phyloP scores from a whole-genome alignment of 176 grass and related monocot genomes.

The Elymus sibiricus region DNA sequence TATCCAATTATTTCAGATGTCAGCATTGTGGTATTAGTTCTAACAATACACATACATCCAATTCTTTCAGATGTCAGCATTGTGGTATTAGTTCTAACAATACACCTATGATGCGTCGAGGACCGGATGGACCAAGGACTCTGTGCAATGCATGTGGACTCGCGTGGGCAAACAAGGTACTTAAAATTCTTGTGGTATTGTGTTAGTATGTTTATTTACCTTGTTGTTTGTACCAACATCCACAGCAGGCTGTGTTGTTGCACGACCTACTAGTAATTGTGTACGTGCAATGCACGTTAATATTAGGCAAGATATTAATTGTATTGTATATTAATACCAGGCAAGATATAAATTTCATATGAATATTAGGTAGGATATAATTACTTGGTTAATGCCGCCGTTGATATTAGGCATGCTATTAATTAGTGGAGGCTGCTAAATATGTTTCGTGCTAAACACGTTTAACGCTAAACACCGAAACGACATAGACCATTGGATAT shows the following conservation, averaged over 20 bases:
- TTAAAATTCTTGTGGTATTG: slow-evolving; percentile 4
- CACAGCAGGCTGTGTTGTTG: background rate
- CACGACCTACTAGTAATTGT: background rate
- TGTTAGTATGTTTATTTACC: background rate
- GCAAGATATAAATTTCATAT: no score
- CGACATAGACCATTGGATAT: no score
- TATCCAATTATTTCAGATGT: slow-evolving; percentile 45
- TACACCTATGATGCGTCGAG: slow-evolving; percentile 97
- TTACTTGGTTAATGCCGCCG: no score
- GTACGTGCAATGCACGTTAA: no score
- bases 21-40: slow-evolving; percentile 88
- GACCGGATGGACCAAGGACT: slow-evolving; percentile 91
- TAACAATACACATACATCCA: slow-evolving; percentile 37
- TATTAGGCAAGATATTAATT: no score
- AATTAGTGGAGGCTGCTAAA: no score
- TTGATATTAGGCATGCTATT: no score
- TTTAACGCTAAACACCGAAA: no score
- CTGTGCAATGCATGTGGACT: slow-evolving; percentile 96
- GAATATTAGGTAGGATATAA: no score
- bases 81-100: slow-evolving; percentile 62
- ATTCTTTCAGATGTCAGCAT: slow-evolving; percentile 80
- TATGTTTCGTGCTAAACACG: no score
- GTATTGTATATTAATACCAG: no score
- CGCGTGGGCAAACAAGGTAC: slow-evolving; percentile 99
- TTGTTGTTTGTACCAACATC: background rate